Conservation (phyloP, 2,329 filamentous ascomycete species). For the Orbilia quercus region DNA sequence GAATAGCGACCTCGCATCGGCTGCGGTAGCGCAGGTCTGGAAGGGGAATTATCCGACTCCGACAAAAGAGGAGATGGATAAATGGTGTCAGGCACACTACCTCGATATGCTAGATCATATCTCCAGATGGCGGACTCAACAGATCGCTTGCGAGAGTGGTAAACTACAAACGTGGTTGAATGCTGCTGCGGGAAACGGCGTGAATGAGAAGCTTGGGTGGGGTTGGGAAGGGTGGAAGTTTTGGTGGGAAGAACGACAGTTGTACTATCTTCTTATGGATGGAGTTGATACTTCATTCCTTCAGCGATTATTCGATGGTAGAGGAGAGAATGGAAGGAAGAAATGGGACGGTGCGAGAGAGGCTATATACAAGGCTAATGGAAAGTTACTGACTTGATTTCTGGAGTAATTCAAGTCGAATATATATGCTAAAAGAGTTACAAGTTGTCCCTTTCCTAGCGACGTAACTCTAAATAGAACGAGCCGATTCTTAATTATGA, state of each 20-base stretch:
- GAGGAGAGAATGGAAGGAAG: slow-evolving; percentile 58
- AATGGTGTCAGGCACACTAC: slow-evolving; percentile 53
- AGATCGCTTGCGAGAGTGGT: slow-evolving; percentile 27
- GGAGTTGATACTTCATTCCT: slow-evolving; percentile 62
- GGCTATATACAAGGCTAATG: slow-evolving; percentile 57
- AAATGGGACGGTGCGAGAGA: slow-evolving; percentile 61
- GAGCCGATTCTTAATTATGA: no score
- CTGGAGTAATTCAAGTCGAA: no score
- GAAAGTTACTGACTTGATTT: slow-evolving; percentile 1
- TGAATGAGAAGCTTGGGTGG: slow-evolving; percentile 62
- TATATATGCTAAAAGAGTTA: no score
- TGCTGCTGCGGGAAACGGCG: slow-evolving; percentile 61
- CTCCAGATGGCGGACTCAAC: slow-evolving; percentile 7
- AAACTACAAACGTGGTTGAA: slow-evolving; percentile 61
- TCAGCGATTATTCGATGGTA: slow-evolving; percentile 62
- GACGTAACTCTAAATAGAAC: no score
- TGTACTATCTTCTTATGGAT: slow-evolving; percentile 61
- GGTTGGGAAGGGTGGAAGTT: slow-evolving; percentile 62
- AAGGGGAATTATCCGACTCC: slow-evolving; percentile 59
- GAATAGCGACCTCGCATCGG: slow-evolving; percentile 60
- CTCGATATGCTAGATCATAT: slow-evolving; percentile 6
- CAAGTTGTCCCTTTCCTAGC: no score
- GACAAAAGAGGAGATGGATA: slow-evolving; percentile 60
- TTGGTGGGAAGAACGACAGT: slow-evolving; percentile 61
- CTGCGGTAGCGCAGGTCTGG: slow-evolving; percentile 62